These are phyloP conservation scores for Scheffersomyces cryptocercus DNA, from an alignment of 1,139 yeast species.

Conservation along the genomic window DNA sequence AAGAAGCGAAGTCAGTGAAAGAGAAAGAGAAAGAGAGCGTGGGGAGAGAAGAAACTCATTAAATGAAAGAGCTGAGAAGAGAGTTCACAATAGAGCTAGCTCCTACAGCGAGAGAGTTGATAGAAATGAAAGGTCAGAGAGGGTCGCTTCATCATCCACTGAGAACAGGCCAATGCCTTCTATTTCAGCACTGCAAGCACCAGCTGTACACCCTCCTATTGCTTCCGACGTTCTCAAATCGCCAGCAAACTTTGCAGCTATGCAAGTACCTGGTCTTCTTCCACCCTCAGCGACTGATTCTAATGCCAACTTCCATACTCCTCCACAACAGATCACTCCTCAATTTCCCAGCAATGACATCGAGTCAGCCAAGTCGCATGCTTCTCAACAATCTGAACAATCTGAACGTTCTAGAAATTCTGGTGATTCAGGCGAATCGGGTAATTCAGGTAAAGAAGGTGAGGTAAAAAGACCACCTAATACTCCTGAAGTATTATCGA, in stretches of 20 bases:
- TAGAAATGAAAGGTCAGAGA: too few species aligned
- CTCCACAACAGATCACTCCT: slow-evolving; percentile 15
- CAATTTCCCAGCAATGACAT: slow-evolving; percentile 9
- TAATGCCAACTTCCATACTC: slow-evolving; percentile 9
- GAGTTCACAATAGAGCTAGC: too few species aligned
- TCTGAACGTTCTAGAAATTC: too few species aligned
- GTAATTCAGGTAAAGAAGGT: too few species aligned
- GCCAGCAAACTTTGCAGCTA: not conserved
- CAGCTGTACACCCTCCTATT: slow-evolving; percentile 1
- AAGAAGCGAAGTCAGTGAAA: not conserved
- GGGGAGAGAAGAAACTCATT: not conserved
- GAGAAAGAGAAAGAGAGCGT: slow-evolving; percentile 1
- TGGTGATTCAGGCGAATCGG: too few species aligned
- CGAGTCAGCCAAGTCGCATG: not conserved
- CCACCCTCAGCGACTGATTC: not conserved
- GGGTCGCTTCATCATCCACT: too few species aligned
- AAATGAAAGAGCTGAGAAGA: too few species aligned
- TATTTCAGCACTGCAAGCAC: not conserved
- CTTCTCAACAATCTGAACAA: too few species aligned
- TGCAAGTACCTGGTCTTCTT: not conserved
- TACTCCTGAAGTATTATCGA: slow-evolving; percentile 15
- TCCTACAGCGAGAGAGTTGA: not conserved
- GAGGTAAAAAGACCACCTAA: slow-evolving; percentile 9
- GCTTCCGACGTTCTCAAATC: not conserved
- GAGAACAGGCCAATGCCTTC: not conserved